A percentile compares a stretch with the other conserved stretches of the same genome.
Evolutionary conservation across 352 stramenopile genomes (phyloP).

Genomic region (Pilasporangium apinafurcum): DNA sequence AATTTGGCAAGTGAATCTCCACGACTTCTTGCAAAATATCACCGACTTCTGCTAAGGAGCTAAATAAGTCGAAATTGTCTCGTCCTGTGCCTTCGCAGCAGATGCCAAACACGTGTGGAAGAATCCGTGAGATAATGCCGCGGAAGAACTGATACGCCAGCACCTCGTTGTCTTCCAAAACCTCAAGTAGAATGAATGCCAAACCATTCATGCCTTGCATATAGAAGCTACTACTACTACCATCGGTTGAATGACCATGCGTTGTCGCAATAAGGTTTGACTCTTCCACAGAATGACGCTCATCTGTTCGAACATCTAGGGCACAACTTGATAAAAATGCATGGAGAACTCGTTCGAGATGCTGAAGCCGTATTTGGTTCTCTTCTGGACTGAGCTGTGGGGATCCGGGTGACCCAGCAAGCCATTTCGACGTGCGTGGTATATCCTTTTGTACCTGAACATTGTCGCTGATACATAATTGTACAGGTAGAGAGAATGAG

Average conservation of each 20-base stretch:
- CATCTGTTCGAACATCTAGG: constrained; percentile 28
- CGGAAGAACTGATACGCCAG: constrained; percentile 54
- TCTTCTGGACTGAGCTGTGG: constrained; percentile 30
- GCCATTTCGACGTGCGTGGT: constrained; percentile 70
- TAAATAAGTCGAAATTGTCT: constrained; percentile 67
- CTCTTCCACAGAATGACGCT: too few species aligned
- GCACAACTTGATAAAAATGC: constrained; percentile 61
- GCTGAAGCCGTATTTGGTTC: constrained; percentile 19
- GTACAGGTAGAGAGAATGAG: background rate
- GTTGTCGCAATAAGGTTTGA: too few species aligned
- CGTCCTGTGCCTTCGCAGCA: constrained; percentile 19
- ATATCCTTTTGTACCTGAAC: constrained; percentile 80
- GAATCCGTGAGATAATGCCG: constrained; percentile 51
- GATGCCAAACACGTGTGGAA: constrained; percentile 77
- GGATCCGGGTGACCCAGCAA: constrained; percentile 50
- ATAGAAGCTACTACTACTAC: constrained; percentile 43
- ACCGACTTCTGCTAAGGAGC: constrained; percentile 65
- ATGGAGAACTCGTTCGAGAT: constrained; percentile 49
- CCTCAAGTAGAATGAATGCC: constrained; percentile 66
- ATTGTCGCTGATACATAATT: constrained; percentile 28
- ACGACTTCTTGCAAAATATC: constrained; percentile 69
- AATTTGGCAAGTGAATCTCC: constrained; percentile 55
- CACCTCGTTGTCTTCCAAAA: constrained; percentile 48
- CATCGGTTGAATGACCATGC: too few species aligned
- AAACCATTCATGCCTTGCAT: constrained; percentile 87